Evolutionary conservation across 179 eudicot species (phyloP).

Genomic region (Corrigiola litoralis): DNA sequence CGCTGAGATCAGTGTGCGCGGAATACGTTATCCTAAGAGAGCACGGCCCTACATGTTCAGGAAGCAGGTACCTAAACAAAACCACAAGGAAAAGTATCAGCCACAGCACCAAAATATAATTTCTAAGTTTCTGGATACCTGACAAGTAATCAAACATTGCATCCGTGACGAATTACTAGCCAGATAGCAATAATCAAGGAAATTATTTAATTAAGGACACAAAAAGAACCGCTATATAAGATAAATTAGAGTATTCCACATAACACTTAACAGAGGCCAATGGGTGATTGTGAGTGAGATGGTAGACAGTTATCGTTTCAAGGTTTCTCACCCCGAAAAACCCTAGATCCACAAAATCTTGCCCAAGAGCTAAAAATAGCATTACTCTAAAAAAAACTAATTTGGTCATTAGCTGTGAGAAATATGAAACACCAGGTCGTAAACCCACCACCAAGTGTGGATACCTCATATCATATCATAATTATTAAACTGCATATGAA

Average conservation of each 20-base stretch:
- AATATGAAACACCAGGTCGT: not conserved
- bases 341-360: no score
- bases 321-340: no score
- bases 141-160: not conserved
- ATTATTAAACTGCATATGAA: not conserved
- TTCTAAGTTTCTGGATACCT: not conserved
- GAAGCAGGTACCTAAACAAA: slow-evolving; percentile 76
- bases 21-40: slow-evolving; percentile 79
- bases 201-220: no score
- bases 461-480: not conserved
- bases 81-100: slow-evolving; percentile 11
- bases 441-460: not conserved
- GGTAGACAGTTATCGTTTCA: no score
- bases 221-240: no score
- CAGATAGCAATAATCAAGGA: no score
- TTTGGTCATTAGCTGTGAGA: no score
- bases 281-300: no score
- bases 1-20: slow-evolving; percentile 92
- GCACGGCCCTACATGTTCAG: slow-evolving; percentile 79
- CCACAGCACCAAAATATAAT: not conserved
- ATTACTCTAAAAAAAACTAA: no score
- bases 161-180: not conserved
- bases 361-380: no score
- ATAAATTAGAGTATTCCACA: no score
- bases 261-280: no score